Evolutionary conservation across 768 basidiomycete species (phyloP), one percentile per base, ranked within the genome.

Genomic region (Melanogaster broomeanus): DNA sequence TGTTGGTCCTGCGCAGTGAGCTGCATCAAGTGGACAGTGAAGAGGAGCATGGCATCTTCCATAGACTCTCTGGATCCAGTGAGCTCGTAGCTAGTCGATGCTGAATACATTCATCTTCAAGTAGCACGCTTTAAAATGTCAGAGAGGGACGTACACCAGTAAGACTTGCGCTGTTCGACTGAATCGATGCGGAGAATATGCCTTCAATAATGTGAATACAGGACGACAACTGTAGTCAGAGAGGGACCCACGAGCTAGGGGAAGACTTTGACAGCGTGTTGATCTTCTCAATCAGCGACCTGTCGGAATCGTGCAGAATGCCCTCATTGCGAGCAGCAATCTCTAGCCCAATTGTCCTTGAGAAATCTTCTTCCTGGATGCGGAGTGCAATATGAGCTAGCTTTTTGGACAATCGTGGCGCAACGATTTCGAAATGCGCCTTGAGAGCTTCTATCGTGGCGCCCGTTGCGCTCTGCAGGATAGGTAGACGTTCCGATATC

Each of bases 1-100:
- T 57, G 56, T 31, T 30, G n/a, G 37, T 57, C 53, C 42, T 57
- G 52, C 3, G 53, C 35, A 16, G 56, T 57, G 39, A 55, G 27
- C 22, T 50, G 30, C 45, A 57, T 45, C 21, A 39, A 25, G 18
- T 50, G 53, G 15, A 57, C 30, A 8, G 56, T 57, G 42, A 50
- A 57, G 18, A 45, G 35, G 15, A 49, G 45, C 30, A 46, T 44
- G 11, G 56, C 45, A 25, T 45, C 44, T 40, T 57, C 53, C 4
- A 48, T 34, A 24, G 45, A 39, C 46, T 57, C 45, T 21, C 56
- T 38, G 24, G 49, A 49, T 34, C 56, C 53, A 19, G 49, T 42
- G 9, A 57, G 16, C 47, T 39, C 42, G 43, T 49, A 53, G 24
- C 12, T 41, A 8, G 21, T 41, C 6, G 40, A 22, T 24, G 19